Evolutionary conservation across 495 filamentous ascomycete species (phyloP).

Genomic region (Tuber calosporum): DNA sequence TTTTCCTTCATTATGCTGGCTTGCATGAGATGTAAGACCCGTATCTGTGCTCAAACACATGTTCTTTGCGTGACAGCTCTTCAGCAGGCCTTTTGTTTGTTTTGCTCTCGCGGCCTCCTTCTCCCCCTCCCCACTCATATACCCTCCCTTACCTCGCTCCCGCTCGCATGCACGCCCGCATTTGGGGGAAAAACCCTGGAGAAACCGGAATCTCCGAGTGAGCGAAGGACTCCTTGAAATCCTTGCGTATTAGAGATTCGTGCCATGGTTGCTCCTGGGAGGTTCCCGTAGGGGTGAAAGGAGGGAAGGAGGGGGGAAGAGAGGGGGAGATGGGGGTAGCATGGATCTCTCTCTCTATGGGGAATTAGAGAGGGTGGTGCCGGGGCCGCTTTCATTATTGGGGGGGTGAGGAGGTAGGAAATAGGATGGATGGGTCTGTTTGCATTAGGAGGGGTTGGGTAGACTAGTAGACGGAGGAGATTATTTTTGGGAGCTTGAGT

Average conservation of each 20-base stretch:
- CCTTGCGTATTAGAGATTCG: background rate
- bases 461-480: background rate
- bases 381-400: constrained; percentile 11
- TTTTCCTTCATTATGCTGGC: background rate
- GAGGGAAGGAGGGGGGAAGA: background rate
- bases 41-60: constrained; percentile 90
- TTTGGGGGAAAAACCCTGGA: background rate
- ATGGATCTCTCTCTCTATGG: constrained; percentile 21
- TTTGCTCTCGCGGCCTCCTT: constrained; percentile 23
- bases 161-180: background rate
- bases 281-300: background rate
- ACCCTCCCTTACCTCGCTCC: background rate
- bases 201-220: background rate
- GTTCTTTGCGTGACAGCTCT: constrained; percentile 73
- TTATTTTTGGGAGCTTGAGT: background rate
- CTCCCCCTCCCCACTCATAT: background rate
- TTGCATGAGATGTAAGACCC: constrained; percentile 63
- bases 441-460: background rate
- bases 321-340: constrained; percentile 8
- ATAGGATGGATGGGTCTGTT: background rate
- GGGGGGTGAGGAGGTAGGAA: constrained; percentile 2
- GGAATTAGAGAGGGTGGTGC: constrained; percentile 13
- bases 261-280: background rate
- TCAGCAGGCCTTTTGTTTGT: constrained; percentile 57
- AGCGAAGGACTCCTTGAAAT: background rate